These are phyloP conservation scores for Aspergillus nanangensis DNA, from an alignment of 495 filamentous ascomycete genomes.

Conservation along the genomic window DNA sequence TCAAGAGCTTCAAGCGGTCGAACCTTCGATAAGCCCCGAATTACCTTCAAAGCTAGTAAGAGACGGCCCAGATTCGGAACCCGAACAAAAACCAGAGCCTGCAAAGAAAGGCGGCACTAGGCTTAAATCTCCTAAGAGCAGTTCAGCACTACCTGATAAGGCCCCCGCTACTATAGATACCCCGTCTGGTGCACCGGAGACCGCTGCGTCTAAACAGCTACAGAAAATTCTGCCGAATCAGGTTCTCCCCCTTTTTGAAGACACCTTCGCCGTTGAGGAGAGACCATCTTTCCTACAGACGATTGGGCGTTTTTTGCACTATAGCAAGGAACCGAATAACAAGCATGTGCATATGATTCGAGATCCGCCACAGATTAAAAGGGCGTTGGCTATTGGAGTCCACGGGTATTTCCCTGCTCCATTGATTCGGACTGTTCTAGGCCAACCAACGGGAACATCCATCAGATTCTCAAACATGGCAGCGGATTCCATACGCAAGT, in stretches of 20 bases:
- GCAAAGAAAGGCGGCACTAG: conserved; percentile 41
- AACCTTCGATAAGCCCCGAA: conserved; percentile 61
- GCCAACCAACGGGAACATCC: conserved; percentile 93
- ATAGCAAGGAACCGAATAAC: conserved; percentile 53
- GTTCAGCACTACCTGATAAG: conserved; percentile 24
- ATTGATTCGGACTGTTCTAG: conserved; percentile 78
- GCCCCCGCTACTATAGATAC: conserved; percentile 34
- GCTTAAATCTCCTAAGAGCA: conserved; percentile 43
- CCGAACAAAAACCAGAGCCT: conserved; percentile 34
- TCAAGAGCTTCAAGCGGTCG: conserved; percentile 50
- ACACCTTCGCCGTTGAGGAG: conserved; percentile 62
- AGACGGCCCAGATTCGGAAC: conserved; percentile 15
- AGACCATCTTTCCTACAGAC: conserved; percentile 69
- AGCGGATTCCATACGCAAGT: conserved; percentile 76
- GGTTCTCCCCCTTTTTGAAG: conserved; percentile 62
- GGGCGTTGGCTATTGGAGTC: conserved; percentile 86
- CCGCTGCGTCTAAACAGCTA: conserved; percentile 37
- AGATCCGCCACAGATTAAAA: conserved; percentile 66
- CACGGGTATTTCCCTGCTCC: conserved; percentile 91
- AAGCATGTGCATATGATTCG: conserved; percentile 71
- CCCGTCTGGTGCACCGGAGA: conserved; percentile 31
- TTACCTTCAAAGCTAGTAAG: conserved; percentile 9
- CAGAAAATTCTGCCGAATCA: conserved; percentile 54
- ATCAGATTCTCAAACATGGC: conserved; percentile 88
- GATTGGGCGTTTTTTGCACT: conserved; percentile 61